Conservation (phyloP, 2,329 filamentous ascomycete species). For the Alternaria solani region DNA sequence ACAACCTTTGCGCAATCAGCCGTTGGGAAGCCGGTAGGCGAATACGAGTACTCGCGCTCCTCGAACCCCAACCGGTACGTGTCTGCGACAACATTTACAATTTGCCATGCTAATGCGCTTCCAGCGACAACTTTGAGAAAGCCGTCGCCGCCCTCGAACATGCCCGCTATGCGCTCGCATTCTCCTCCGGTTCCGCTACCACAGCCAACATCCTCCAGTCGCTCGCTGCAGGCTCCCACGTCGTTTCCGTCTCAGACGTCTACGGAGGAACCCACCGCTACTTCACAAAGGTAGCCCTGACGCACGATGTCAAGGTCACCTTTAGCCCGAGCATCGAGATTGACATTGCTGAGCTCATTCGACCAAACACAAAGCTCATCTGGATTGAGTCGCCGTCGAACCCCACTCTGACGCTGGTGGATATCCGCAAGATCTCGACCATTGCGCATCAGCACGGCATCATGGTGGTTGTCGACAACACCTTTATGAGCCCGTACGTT, state of each 20-base stretch:
- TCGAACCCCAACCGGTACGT: slow-evolving; percentile 84
- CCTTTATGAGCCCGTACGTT: slow-evolving; percentile 94
- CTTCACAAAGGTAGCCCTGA: slow-evolving; percentile 96
- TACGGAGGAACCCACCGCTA: slow-evolving; percentile 98
- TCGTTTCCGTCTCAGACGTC: slow-evolving; percentile 95
- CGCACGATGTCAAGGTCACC: slow-evolving; percentile 92
- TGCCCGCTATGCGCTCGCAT: slow-evolving; percentile 90
- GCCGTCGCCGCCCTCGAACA: slow-evolving; percentile 93
- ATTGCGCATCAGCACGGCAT: slow-evolving; percentile 88
- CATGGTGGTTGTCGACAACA: slow-evolving; percentile 98
- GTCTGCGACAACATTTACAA: not conserved
- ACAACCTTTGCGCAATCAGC: slow-evolving; percentile 94
- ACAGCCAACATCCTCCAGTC: slow-evolving; percentile 94
- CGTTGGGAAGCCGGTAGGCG: slow-evolving; percentile 85
- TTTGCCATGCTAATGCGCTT: slow-evolving; percentile 17
- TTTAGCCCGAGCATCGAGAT: slow-evolving; percentile 93
- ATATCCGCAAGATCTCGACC: slow-evolving; percentile 85
- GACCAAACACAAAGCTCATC: slow-evolving; percentile 86
- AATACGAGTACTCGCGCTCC: slow-evolving; percentile 92
- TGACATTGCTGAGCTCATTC: slow-evolving; percentile 85
- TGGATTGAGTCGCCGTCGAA: slow-evolving; percentile 98
- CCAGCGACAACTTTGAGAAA: slow-evolving; percentile 85
- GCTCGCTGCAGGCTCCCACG: slow-evolving; percentile 87
- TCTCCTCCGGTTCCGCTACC: slow-evolving; percentile 91
- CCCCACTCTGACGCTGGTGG: slow-evolving; percentile 89